A percentile compares a stretch with the other conserved stretches of the same genome.
phyloP scores from a whole-genome alignment of 495 filamentous ascomycete species.

The Penicillium fimorum region DNA sequence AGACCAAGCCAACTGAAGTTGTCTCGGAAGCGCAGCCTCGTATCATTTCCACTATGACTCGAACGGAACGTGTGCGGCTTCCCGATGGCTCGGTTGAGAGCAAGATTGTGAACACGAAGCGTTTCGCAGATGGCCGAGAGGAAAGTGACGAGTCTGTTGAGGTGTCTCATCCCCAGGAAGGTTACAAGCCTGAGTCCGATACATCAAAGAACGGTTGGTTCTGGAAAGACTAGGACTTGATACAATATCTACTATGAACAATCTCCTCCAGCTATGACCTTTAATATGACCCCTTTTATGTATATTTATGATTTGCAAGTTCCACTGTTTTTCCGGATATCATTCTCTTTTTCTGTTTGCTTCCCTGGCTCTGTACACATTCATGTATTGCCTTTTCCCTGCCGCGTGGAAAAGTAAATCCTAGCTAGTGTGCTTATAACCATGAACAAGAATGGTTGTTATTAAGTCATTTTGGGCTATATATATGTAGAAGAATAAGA shows the following conservation, averaged over 20 bases:
- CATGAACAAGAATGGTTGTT: too few species aligned
- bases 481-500: too few species aligned
- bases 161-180: conserved; percentile 22
- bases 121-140: conserved; percentile 63
- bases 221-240: conserved; percentile 32
- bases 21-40: conserved; percentile 17
- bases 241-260: not conserved
- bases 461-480: too few species aligned
- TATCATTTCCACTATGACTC: conserved; percentile 57
- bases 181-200: conserved; percentile 11
- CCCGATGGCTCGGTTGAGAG: conserved; percentile 63
- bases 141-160: conserved; percentile 52
- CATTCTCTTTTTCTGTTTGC: not conserved
- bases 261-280: not conserved
- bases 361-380: not conserved
- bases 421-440: not conserved
- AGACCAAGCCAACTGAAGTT: conserved; percentile 7
- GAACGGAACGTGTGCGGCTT: conserved; percentile 51
- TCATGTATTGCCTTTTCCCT: not conserved
- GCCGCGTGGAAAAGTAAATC: not conserved
- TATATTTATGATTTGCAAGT: not conserved
- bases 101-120: conserved; percentile 57
- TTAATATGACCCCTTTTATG: not conserved
- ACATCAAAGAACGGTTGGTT: conserved; percentile 42
- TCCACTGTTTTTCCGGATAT: not conserved